A percentile compares a stretch with the other conserved stretches of the same genome.
phyloP scores from a whole-genome alignment of 345 rosid species.

The Boechera stricta region DNA sequence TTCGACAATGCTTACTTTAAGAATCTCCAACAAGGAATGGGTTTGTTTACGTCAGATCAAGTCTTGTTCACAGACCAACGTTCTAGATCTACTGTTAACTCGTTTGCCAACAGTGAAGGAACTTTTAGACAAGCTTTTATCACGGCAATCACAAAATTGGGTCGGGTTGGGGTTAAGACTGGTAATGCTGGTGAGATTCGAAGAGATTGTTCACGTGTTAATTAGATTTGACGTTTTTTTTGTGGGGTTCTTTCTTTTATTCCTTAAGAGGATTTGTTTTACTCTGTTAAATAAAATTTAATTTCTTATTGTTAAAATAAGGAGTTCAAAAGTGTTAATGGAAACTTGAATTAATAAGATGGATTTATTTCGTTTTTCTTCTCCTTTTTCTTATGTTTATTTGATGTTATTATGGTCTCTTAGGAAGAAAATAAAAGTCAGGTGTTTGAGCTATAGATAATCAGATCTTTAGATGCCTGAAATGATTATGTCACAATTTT shows the following conservation, averaged over 20 bases:
- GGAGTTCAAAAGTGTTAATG: slow-evolving; percentile 19
- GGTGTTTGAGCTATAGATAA: not conserved
- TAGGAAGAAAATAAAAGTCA: not conserved
- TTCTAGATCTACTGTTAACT: slow-evolving; percentile 62
- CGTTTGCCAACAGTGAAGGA: slow-evolving; percentile 56
- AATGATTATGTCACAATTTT: not conserved
- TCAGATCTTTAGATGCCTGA: not conserved
- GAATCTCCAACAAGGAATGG: slow-evolving; percentile 77
- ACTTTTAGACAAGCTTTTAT: slow-evolving; percentile 73
- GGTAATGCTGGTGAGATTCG: slow-evolving; percentile 80
- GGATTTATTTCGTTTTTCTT: not conserved
- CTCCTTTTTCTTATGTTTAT: not conserved
- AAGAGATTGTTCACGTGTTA: slow-evolving; percentile 59
- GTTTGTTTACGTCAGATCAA: slow-evolving; percentile 76
- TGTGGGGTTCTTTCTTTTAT: not conserved
- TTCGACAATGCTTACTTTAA: slow-evolving; percentile 81
- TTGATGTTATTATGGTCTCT: not conserved
- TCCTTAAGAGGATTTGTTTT: not conserved
- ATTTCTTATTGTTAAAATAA: slow-evolving; percentile 22
- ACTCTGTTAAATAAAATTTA: not conserved
- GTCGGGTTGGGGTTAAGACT: slow-evolving; percentile 69
- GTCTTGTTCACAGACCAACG: slow-evolving; percentile 64
- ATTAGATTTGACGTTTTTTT: slow-evolving; percentile 38
- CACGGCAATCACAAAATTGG: slow-evolving; percentile 73
- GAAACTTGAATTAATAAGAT: slow-evolving; percentile 22